These are phyloP conservation scores for Barnettozyma californica DNA, from an alignment of 805 yeast species.

Conservation along the genomic window DNA sequence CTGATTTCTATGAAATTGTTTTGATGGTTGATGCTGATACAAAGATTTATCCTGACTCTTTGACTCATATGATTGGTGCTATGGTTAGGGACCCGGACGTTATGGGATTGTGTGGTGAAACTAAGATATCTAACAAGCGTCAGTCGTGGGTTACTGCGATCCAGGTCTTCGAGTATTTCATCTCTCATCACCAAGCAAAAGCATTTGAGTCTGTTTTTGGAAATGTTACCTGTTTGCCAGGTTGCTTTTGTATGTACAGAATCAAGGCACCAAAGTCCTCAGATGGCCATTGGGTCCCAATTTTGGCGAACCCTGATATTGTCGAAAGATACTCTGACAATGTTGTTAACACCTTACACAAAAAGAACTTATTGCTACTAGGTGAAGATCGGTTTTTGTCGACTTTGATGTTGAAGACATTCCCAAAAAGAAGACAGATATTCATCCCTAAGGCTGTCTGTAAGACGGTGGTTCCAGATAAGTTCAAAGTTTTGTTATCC, in stretches of 20 bases:
- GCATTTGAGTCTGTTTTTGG: constrained; percentile 95
- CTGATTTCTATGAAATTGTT: constrained; percentile 74
- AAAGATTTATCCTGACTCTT: constrained; percentile 76
- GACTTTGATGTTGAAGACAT: constrained; percentile 79
- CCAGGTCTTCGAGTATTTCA: constrained; percentile 90
- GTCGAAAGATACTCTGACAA: constrained; percentile 89
- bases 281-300: constrained; percentile 87
- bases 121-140: constrained; percentile 79
- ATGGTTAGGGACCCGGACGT: constrained; percentile 81
- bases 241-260: constrained; percentile 90
- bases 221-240: constrained; percentile 92
- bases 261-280: constrained; percentile 83
- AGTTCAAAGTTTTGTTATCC: constrained; percentile 71
- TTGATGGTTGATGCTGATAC: constrained; percentile 97
- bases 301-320: constrained; percentile 86
- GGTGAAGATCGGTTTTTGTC: constrained; percentile 90
- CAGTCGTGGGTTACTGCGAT: constrained; percentile 88
- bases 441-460: constrained; percentile 90
- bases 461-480: constrained; percentile 85
- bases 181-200: constrained; percentile 90
- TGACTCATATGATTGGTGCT: constrained; percentile 86
- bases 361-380: constrained; percentile 73
- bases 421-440: constrained; percentile 83
- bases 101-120: constrained; percentile 95
- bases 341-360: constrained; percentile 76